Evolutionary conservation across 2,329 filamentous ascomycete species (phyloP).

Genomic region (Reticulascus tulasneorum): DNA sequence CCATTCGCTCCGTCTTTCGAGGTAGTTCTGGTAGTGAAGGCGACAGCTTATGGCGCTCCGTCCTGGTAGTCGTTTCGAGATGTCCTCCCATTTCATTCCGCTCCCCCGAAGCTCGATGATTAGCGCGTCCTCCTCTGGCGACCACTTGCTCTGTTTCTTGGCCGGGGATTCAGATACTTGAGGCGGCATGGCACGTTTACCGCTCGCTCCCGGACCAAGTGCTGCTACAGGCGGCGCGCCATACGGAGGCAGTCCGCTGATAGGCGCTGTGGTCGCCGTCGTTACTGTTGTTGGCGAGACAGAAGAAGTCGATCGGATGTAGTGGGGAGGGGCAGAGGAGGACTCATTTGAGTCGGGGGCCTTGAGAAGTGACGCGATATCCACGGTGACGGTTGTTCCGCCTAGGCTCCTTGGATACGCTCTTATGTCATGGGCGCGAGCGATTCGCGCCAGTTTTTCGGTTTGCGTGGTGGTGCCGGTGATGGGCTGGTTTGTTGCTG

Average conservation of each 20-base stretch:
- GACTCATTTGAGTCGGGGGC: slow-evolving; percentile 70
- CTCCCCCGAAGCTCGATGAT: slow-evolving; percentile 88
- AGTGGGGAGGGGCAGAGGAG: slow-evolving; percentile 42
- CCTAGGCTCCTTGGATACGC: slow-evolving; percentile 23
- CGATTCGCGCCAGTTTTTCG: slow-evolving; percentile 15
- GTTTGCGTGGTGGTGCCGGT: slow-evolving; percentile 8
- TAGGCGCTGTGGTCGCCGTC: slow-evolving; percentile 16
- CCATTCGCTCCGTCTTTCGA: slow-evolving; percentile 90
- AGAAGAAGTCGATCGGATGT: slow-evolving; percentile 31
- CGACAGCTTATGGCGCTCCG: slow-evolving; percentile 92
- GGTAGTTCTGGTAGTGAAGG: slow-evolving; percentile 94
- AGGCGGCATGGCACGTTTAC: slow-evolving; percentile 48
- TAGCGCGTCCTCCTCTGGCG: slow-evolving; percentile 83
- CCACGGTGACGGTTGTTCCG: slow-evolving; percentile 68
- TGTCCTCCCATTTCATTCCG: slow-evolving; percentile 99
- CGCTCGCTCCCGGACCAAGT: slow-evolving; percentile 26
- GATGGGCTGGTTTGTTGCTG: slow-evolving; percentile 3
- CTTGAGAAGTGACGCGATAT: slow-evolving; percentile 90
- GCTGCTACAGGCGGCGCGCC: slow-evolving; percentile 21
- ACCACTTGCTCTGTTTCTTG: slow-evolving; percentile 98
- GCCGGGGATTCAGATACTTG: slow-evolving; percentile 65
- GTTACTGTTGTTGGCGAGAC: slow-evolving; percentile 21
- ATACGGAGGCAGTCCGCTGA: slow-evolving; percentile 13
- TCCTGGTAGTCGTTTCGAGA: slow-evolving; percentile 84
- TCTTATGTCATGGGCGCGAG: slow-evolving; percentile 26